Evolutionary conservation across 192 early-diverging fungal genomes (phyloP).

Genomic region (Chytriomyces sp.): DNA sequence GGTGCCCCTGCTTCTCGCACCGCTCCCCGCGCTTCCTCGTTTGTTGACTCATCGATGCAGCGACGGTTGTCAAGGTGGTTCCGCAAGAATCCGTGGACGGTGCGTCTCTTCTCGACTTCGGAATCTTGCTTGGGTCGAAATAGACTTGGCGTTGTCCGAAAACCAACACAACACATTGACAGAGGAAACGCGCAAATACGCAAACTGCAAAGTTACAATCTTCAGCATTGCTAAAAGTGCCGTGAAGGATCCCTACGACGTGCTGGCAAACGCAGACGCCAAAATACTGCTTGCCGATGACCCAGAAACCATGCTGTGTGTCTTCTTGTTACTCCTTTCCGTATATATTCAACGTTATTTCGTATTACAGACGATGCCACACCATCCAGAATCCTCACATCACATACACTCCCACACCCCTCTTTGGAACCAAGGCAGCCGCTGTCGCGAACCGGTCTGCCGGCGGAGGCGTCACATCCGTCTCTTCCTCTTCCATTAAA

Average conservation of each 20-base stretch:
- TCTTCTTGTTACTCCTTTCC: neutral
- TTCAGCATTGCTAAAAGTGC: no score
- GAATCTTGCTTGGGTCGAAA: no score
- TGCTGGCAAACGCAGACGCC: constrained; percentile 8
- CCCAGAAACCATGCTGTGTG: neutral
- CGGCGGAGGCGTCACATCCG: no score
- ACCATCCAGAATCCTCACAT: neutral
- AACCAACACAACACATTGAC: no score
- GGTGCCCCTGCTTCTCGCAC: neutral
- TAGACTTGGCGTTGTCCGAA: no score
- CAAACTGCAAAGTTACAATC: no score
- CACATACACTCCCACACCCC: constrained; percentile 11
- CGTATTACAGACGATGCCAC: neutral
- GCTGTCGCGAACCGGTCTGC: neutral
- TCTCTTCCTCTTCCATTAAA: no score
- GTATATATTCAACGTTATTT: neutral
- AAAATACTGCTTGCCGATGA: neutral
- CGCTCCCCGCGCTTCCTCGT: neutral
- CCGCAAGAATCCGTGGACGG: neutral
- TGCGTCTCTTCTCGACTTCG: no score
- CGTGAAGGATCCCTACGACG: neutral
- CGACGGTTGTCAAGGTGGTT: constrained; percentile 4
- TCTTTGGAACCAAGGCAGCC: constrained; percentile 6
- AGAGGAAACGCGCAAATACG: no score
- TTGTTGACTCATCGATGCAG: neutral